Evolutionary conservation across 176 grass and related monocot species (phyloP).

Genomic region (Lolium perenne): DNA sequence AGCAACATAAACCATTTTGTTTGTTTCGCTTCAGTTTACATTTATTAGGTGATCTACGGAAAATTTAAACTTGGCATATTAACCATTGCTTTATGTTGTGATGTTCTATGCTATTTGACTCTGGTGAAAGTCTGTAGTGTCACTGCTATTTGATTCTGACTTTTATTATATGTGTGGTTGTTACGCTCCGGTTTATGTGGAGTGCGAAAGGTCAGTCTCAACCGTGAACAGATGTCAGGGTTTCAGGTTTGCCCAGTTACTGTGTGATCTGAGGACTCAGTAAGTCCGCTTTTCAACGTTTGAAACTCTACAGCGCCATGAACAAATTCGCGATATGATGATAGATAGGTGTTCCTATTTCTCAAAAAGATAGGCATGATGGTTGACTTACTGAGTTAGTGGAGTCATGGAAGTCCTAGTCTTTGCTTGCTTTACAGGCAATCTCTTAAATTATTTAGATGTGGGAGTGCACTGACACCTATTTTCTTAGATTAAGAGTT

Average conservation of each 20-base stretch:
- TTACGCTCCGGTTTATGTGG: no score
- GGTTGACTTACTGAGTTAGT: not conserved
- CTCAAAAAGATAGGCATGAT: not conserved
- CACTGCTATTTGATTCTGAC: no score
- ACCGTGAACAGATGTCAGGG: not conserved
- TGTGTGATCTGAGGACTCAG: not conserved
- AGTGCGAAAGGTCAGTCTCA: no score
- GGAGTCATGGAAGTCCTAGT: not conserved
- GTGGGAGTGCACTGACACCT: not conserved
- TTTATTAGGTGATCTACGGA: no score
- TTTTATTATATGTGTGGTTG: no score
- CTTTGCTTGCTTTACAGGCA: not conserved
- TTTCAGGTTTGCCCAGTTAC: not conserved
- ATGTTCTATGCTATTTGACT: not conserved
- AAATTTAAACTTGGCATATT: no score
- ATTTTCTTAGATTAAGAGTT: slow-evolving; percentile 2
- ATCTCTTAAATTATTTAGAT: not conserved
- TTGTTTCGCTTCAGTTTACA: no score
- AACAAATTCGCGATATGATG: not conserved
- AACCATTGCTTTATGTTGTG: not conserved
- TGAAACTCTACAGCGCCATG: not conserved
- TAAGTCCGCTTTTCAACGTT: not conserved
- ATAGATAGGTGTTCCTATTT: not conserved
- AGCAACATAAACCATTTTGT: no score
- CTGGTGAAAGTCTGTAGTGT: not conserved